Percentiles rank a stretch among this genome's conserved stretches.
Conservation (phyloP, 495 filamentous ascomycete species). For the Penicillium antarcticum region DNA sequence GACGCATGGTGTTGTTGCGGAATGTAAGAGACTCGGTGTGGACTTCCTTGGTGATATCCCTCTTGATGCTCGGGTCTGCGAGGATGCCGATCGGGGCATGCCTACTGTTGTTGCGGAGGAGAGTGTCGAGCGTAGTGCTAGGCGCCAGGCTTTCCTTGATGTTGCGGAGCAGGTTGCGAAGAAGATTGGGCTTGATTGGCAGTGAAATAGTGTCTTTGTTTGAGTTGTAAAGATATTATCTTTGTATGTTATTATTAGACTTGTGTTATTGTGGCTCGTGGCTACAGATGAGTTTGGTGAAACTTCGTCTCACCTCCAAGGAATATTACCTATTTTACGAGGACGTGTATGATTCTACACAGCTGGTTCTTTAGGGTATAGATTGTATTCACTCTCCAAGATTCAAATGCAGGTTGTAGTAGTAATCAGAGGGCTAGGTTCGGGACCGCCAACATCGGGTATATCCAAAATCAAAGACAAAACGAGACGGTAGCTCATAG, state of each 20-base stretch:
- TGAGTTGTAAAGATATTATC: background rate
- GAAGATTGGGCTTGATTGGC: conserved; percentile 44
- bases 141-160: conserved; percentile 66
- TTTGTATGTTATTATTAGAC: conserved; percentile 3
- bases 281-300: background rate
- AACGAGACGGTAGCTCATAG: background rate
- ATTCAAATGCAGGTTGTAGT: background rate
- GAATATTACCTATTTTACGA: too few relatives aligned
- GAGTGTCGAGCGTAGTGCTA: conserved; percentile 64
- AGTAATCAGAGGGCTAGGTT: too few relatives aligned
- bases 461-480: conserved; percentile 8
- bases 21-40: conserved; percentile 64
- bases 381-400: background rate
- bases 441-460: conserved; percentile 9
- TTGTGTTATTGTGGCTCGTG: background rate
- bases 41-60: conserved; percentile 86
- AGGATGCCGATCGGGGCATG: conserved; percentile 83
- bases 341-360: too few relatives aligned
- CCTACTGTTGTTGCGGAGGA: conserved; percentile 92
- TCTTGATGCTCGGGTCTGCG: conserved; percentile 79
- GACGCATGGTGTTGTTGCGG: conserved; percentile 46
- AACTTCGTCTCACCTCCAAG: background rate
- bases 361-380: background rate
- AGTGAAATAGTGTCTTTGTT: conserved; percentile 7
- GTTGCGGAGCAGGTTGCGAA: conserved; percentile 61